Evolutionary conservation across 1,139 yeast species (phyloP), one percentile per base, ranked within the genome.

Genomic region (Yamadazyma dendronema): DNA sequence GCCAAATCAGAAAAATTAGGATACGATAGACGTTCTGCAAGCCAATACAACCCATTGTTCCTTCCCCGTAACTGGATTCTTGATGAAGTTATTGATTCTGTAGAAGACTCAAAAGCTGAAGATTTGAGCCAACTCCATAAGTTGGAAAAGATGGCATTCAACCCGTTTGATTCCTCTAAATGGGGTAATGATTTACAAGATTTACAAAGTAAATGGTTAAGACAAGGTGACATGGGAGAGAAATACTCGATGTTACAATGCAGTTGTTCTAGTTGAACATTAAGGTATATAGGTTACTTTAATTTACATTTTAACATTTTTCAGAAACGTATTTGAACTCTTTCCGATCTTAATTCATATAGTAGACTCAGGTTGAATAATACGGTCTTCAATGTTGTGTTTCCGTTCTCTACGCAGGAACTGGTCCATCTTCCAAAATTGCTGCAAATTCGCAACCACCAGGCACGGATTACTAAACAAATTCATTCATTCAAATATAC

Each of bases 41-140:
- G 62, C 11, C 38, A 48, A 2, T 69, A 64, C 37, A 92, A 92
- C 53, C 98, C 98, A 3, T 54, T 77, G 28, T 90, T 92, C 53
- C 72, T 86, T 12, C 95, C 96, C 12, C 73, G 92, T 43, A 85
- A 82, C 47, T 88, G 96, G 92, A 80, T 90, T 36, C 65, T 92
- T 38, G 90, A 88, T 40, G 92, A 89, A 44, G 96, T 88, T 0
- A 83, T 87, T 37, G 68, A 73, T 23, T 61, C 63, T 35, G 68
- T 77, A 0, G 59, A 64, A 34, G 67, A 65, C 8, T 56, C 63
- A 16, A 51, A 57, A n/a, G 67, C 65, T 3, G 51, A 57, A 22
- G 72, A 71, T 44, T 47, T 67, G 25, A 44, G 53, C 40, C 62
- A 70, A 36, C 62, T 84, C 41, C 54, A 72, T 26, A 83, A 83